Percentiles rank a stretch among this genome's conserved stretches.
Evolutionary conservation across 192 early-diverging fungal genomes (phyloP).

Genomic region (Dissophora globulifera): DNA sequence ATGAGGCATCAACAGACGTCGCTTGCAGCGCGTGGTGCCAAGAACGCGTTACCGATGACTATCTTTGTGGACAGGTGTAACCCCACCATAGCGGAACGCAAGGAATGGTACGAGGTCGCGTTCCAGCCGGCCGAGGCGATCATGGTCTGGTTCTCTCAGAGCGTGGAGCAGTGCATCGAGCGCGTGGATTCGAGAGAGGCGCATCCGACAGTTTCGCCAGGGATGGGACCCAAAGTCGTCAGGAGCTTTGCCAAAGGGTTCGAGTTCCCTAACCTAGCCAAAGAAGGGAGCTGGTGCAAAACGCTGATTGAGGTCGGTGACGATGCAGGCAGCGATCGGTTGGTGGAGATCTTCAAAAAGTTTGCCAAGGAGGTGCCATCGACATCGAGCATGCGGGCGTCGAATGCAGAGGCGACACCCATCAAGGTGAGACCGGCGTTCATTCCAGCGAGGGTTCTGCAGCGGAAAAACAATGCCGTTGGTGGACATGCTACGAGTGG

Average conservation of each 20-base stretch:
- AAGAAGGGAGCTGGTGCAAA: conserved; percentile 49
- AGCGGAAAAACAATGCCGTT: conserved; percentile 22
- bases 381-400: neutral
- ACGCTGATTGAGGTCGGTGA: conserved; percentile 43
- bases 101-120: conserved; percentile 50
- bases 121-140: conserved; percentile 41
- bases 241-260: conserved; percentile 41
- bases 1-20: conserved; percentile 51
- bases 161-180: conserved; percentile 28
- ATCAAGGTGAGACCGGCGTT: conserved; percentile 39
- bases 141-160: conserved; percentile 44
- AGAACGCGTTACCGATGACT: conserved; percentile 48
- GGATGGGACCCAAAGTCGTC: conserved; percentile 36
- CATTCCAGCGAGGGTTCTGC: conserved; percentile 42
- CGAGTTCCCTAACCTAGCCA: conserved; percentile 37
- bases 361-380: conserved; percentile 31
- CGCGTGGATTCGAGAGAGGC: conserved; percentile 36
- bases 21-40: conserved; percentile 29
- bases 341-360: conserved; percentile 17
- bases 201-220: conserved; percentile 35
- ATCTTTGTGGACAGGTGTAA: conserved; percentile 45
- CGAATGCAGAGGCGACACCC: neutral
- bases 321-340: conserved; percentile 33
- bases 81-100: conserved; percentile 37
- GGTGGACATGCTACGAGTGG: neutral